Evolutionary conservation across 2,329 filamentous ascomycete genomes (phyloP), one percentile per base, ranked within the genome.

Genomic region (Pyrenochaeta sp.): DNA sequence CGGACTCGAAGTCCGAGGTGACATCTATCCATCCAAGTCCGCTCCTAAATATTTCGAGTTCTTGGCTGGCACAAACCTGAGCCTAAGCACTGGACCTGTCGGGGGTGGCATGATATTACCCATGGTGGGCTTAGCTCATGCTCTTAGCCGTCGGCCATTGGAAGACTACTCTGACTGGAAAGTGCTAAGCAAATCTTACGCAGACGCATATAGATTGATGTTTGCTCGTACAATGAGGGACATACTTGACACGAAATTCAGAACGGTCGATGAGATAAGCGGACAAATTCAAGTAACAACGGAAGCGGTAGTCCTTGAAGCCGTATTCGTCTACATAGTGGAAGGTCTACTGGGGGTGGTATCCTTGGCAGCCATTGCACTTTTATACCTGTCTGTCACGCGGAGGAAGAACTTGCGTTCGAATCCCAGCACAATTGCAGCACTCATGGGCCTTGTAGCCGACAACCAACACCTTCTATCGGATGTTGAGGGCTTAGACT

Each of bases 121-220:
- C 15, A 70, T 76, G 67, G 63, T 73, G 2, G 68, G 67, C 0
- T 70, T 75, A n/a, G 69, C 72, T 0, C 37, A 77, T 2, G 68
- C 58, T 6, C 53, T 62, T 0, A 59, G 52, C 7, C 41, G 56
- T 2, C 44, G 41, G 0, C 44, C 68, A 0, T 6, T 68, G 0
- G 58, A 67, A 11, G 62, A 68, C 1, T 72, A 73, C 22, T 36
- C 73, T 1, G 65, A 74, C 26, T 64, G 67, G 18, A 35, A 59
- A 10, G 48, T 44, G 0, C 41, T 79, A 0, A 52, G 59, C 0
- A 20, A 50, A 2, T 68, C 72, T 0, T 77, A 75, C 31, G 61
- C 73, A 19, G 58, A 61, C 1, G 73, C 74, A 0, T 76, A 79
- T 39, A 58, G 71, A 10, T 20, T 80, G 0, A 51, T 79, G 0